Percentiles rank a stretch among this genome's conserved stretches.
phyloP scores from a whole-genome alignment of 2,329 filamentous ascomycete species.

The Davidsoniella australis region DNA sequence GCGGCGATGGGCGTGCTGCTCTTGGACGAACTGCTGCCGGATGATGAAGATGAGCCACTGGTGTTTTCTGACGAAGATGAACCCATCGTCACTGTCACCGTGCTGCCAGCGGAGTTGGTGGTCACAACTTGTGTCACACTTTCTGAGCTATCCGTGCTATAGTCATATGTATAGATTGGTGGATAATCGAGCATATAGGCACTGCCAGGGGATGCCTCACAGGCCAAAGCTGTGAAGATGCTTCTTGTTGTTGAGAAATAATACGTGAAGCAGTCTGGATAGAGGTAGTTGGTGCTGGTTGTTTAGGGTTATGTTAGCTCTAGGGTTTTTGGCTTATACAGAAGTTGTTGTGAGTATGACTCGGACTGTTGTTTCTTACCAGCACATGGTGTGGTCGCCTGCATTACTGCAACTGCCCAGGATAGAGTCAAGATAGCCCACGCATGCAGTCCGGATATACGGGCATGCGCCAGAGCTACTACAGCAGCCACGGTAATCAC shows the following conservation, averaged over 20 bases:
- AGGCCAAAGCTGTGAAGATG: slow-evolving; percentile 16
- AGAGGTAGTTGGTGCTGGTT: slow-evolving; percentile 12
- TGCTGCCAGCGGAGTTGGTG: not conserved
- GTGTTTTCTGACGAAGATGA: not conserved
- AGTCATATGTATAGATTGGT: slow-evolving; percentile 9
- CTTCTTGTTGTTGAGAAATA: slow-evolving; percentile 15
- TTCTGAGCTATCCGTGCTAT: no score
- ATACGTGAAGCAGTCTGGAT: slow-evolving; percentile 19
- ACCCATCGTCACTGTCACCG: not conserved
- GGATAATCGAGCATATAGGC: slow-evolving; percentile 19
- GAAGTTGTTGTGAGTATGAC: slow-evolving; percentile 3
- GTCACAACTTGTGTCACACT: not conserved
- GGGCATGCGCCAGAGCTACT: slow-evolving; percentile 16
- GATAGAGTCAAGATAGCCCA: slow-evolving; percentile 18
- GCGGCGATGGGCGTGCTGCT: slow-evolving; percentile 18
- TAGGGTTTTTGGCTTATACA: not conserved
- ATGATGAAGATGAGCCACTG: not conserved
- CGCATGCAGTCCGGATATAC: slow-evolving; percentile 19
- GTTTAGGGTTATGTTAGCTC: slow-evolving; percentile 7
- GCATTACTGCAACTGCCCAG: slow-evolving; percentile 17
- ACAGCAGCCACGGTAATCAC: slow-evolving; percentile 20
- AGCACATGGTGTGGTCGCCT: slow-evolving; percentile 21
- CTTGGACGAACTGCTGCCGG: slow-evolving; percentile 6
- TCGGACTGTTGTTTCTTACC: slow-evolving; percentile 15
- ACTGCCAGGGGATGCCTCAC: slow-evolving; percentile 16